These are phyloP conservation scores for Salix caprea DNA, from an alignment of 345 rosid genomes.

Conservation along the genomic window DNA sequence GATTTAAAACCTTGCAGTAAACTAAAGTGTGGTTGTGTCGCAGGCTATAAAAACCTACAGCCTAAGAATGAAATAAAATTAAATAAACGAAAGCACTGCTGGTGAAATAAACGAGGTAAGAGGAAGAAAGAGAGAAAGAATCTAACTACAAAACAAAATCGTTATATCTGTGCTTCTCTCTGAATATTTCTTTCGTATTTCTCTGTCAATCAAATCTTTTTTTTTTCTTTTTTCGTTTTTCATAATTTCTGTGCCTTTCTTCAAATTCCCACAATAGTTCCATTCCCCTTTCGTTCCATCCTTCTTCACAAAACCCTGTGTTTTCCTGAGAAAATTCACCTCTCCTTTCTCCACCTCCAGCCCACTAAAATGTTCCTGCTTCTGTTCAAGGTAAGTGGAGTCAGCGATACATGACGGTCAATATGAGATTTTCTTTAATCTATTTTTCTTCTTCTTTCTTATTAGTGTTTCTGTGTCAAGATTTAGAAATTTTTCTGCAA, in stretches of 20 bases:
- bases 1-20: background rate
- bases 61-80: background rate
- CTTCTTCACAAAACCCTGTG: background rate
- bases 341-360: background rate
- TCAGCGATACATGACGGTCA: background rate
- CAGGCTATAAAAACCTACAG: background rate
- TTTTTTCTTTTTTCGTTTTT: background rate
- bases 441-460: background rate
- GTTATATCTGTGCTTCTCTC: background rate
- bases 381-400: conserved; percentile 14
- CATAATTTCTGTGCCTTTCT: conserved; percentile 12
- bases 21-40: background rate
- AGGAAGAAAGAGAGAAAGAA: background rate
- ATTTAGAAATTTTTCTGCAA: background rate
- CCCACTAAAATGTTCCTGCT: conserved; percentile 7
- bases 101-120: conserved; percentile 17
- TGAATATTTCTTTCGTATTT: background rate
- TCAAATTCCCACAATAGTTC: background rate
- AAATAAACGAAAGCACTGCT: background rate
- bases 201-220: conserved; percentile 15
- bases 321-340: background rate
- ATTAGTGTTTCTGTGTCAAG: background rate
- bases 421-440: background rate
- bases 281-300: background rate
- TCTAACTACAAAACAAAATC: background rate